Base-by-base conservation (phyloP, 2,329 filamentous ascomycete species). In the Fusarium odoratissimum region DNA sequence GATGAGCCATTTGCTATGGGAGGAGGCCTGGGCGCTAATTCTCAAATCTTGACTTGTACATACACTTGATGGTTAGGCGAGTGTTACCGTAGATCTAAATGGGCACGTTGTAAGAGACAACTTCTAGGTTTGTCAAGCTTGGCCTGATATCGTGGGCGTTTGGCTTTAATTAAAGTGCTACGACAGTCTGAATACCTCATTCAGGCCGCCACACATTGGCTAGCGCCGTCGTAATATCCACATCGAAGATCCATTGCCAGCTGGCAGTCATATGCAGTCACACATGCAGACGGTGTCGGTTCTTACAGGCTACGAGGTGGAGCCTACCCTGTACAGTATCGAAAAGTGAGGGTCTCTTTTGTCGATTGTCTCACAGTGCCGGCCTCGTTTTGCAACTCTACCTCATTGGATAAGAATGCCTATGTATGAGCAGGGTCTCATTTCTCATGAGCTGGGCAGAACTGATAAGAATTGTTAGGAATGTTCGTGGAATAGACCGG, bases 151-250 rank as follows among this genome's bases (percentile, higher is more conserved):
- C 45, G 46, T 48, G 65, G 64, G 64, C 46, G 54, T 55, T 60
- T 52, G 46, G 69, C 49, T 73, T 62, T 69, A 70, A 63, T 62
- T 55, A 55, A 69, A 56, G 49, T 64, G 54, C 49, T 49, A 30
- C 37, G 35, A 51, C 41, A 60, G 58, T 38, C 45, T 72, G 42
- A 55, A 75, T 55, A 45, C 66, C 59, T 69, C 72, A 70, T 66
- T 78, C 75, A 78, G 76, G 70, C 68, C 69, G 71, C 75, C 75
- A 78, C 76, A 77, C 61, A 75, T 73, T 77, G 68, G 64, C 65
- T 69, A 76, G 70, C 55, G 75, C 57, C 44, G 58, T 59, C 59
- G 51, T 73, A 63, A 64, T 72, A 73, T 65, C 75, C 77, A 75
- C 74, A 48, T 64, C 33, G 33, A 54, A 25, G 41, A 56, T 67